Conservation (phyloP, 768 basidiomycete species). For the Rubroboletus pulcherrimus region DNA sequence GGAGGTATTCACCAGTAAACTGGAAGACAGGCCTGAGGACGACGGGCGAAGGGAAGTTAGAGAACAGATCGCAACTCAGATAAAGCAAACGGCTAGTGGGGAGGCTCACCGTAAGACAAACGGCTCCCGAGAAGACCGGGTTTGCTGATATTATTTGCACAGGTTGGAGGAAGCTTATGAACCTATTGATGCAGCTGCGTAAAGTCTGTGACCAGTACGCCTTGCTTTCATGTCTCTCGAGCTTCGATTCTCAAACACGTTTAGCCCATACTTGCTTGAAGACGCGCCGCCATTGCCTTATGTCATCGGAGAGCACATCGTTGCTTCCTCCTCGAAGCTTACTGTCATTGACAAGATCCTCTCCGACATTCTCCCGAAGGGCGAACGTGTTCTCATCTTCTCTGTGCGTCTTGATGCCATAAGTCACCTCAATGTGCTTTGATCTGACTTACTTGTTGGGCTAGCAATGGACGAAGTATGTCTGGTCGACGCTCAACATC, state of each 20-base stretch:
- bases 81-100: constrained; percentile 30
- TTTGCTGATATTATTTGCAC: neutral
- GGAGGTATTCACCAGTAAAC: constrained; percentile 41
- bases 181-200: constrained; percentile 67
- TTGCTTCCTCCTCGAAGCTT: constrained; percentile 54
- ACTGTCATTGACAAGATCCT: constrained; percentile 59
- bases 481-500: neutral
- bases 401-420: constrained; percentile 39
- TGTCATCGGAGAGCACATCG: constrained; percentile 50
- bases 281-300: constrained; percentile 49
- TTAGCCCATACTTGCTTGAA: constrained; percentile 51
- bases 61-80: constrained; percentile 36
- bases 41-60: constrained; percentile 40
- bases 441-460: constrained; percentile 10
- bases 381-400: constrained; percentile 65
- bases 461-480: constrained; percentile 58
- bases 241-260: constrained; percentile 3
- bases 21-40: constrained; percentile 28
- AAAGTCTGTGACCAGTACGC: constrained; percentile 67
- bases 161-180: constrained; percentile 59
- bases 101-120: constrained; percentile 29
- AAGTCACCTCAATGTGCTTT: neutral
- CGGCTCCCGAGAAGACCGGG: neutral
- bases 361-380: constrained; percentile 51
- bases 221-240: neutral